These are phyloP conservation scores for Castanea crenata DNA, from an alignment of 306 rosid genomes.

Conservation along the genomic window DNA sequence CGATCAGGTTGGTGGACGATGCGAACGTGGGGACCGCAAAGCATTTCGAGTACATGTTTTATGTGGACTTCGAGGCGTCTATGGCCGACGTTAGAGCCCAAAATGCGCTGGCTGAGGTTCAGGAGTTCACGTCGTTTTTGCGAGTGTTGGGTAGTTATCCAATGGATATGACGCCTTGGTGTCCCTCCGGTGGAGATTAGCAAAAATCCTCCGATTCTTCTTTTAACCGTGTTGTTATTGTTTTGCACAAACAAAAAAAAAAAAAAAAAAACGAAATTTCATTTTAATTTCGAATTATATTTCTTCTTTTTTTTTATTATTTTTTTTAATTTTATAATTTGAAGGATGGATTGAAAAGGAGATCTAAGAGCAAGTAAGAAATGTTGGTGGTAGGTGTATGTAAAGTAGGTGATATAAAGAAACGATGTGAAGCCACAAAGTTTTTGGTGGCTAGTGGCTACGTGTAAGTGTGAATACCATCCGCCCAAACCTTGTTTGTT, in stretches of 20 bases:
- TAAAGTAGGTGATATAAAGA: not conserved
- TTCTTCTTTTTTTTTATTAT: not conserved
- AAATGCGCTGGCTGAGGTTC: constrained; percentile 91
- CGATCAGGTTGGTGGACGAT: constrained; percentile 78
- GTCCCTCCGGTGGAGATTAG: constrained; percentile 42
- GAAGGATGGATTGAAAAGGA: not conserved
- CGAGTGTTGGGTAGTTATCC: constrained; percentile 93
- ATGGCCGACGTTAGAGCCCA: constrained; percentile 96
- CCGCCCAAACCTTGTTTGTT: not conserved
- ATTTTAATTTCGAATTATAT: too few species aligned
- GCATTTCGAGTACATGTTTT: constrained; percentile 90
- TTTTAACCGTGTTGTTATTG: too few species aligned
- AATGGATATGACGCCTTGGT: constrained; percentile 97
- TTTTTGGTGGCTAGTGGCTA: not conserved
- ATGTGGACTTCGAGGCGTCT: constrained; percentile 91
- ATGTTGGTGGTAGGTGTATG: not conserved
- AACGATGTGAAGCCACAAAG: not conserved
- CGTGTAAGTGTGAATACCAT: not conserved
- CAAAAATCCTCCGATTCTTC: not conserved
- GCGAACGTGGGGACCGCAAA: constrained; percentile 93
- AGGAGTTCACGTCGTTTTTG: constrained; percentile 94
- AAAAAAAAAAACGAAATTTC: not conserved
- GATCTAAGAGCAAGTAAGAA: not conserved
- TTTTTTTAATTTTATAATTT: not conserved
- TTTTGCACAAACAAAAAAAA: not conserved